phyloP scores from a whole-genome alignment of 805 yeast genomes.

The Scheffersomyces coipomensis region DNA sequence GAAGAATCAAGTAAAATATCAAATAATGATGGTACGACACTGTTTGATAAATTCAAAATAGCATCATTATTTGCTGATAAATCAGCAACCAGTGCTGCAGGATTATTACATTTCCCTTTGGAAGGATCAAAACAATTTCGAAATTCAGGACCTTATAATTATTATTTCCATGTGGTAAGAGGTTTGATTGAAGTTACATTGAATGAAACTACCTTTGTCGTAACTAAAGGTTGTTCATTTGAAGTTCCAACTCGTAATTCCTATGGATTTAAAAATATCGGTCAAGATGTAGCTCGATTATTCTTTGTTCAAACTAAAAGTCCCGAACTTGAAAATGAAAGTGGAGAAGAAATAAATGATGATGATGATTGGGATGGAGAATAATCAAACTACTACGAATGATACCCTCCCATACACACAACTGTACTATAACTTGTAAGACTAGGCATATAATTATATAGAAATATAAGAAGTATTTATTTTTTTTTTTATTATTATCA shows the following conservation, averaged over 20 bases:
- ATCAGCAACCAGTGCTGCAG: conserved; percentile 67
- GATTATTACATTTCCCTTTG: conserved; percentile 64
- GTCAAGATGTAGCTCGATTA: conserved; percentile 55
- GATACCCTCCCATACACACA: too few relatives aligned
- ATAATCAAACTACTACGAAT: too few relatives aligned
- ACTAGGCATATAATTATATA: too few relatives aligned
- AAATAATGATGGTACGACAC: conserved; percentile 32
- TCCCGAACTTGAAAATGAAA: conserved; percentile 1
- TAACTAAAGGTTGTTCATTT: conserved; percentile 72
- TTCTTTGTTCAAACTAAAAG: conserved; percentile 64
- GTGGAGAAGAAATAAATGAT: background rate
- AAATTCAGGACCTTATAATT: conserved; percentile 63
- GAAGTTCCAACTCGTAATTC: conserved; percentile 77
- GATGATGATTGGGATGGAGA: conserved; percentile 7
- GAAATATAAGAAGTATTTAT: too few relatives aligned
- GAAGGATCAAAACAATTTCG: conserved; percentile 60
- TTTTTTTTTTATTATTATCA: too few relatives aligned
- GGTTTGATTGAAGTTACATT: conserved; percentile 72
- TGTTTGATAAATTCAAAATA: conserved; percentile 51
- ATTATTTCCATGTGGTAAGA: conserved; percentile 69
- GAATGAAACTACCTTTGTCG: conserved; percentile 56
- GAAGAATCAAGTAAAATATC: conserved; percentile 31
- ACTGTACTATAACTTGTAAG: too few relatives aligned
- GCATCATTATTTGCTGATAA: conserved; percentile 65
- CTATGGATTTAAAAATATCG: conserved; percentile 66